These are phyloP conservation scores for Pseudogymnoascus sp. DNA, from an alignment of 2,329 filamentous ascomycete species.

Conservation along the genomic window DNA sequence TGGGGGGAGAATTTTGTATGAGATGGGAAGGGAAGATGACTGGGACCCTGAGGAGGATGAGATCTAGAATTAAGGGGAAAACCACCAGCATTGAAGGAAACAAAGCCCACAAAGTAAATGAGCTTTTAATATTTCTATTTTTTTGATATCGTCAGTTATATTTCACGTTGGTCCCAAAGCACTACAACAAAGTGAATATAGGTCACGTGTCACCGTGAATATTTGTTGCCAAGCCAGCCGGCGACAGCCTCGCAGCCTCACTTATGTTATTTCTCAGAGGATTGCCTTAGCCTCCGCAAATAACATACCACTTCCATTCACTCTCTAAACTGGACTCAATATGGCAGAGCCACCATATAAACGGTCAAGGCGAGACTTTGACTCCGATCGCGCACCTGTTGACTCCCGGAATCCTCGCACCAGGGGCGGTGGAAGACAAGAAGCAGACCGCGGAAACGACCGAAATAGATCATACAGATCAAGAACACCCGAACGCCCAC, in stretches of 20 bases:
- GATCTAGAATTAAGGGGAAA: constrained; percentile 28
- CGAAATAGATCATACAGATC: constrained; percentile 27
- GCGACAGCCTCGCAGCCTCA: constrained; percentile 5
- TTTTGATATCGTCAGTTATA: background rate
- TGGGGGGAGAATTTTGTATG: constrained; percentile 88
- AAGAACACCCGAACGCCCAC: constrained; percentile 9
- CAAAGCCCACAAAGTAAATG: background rate
- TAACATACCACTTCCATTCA: background rate
- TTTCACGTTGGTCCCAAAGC: background rate
- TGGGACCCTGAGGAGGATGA: constrained; percentile 96
- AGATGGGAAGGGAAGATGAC: constrained; percentile 93
- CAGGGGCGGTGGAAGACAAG: constrained; percentile 31
- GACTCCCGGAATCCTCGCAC: constrained; percentile 15
- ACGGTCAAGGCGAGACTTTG: constrained; percentile 42
- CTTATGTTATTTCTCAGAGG: background rate
- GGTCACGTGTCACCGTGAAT: background rate
- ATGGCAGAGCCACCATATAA: constrained; percentile 49
- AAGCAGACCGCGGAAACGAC: constrained; percentile 24
- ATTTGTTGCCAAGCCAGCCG: background rate
- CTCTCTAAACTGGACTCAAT: background rate
- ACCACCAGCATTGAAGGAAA: background rate
- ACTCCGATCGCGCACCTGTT: background rate
- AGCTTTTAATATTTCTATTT: background rate
- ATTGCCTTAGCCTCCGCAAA: background rate
- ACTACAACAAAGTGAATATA: background rate